Conservation (phyloP, 805 yeast genomes). For the Ogataea parapolymorpha region DNA sequence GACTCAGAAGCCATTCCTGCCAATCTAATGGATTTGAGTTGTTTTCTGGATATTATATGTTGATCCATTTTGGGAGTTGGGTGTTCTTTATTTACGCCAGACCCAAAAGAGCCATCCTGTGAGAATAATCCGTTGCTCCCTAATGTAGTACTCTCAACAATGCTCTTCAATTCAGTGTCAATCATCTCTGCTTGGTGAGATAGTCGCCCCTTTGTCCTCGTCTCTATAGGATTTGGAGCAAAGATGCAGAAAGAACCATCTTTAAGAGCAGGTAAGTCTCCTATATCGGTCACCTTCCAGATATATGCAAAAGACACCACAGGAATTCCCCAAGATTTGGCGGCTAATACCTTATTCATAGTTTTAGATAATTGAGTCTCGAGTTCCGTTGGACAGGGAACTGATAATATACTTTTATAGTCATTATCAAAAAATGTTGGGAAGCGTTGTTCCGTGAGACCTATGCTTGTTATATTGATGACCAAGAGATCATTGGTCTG, state of each 20-base stretch:
- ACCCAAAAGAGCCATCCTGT: too few species aligned
- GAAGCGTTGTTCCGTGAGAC: conserved; percentile 22
- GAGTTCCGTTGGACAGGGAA: background rate
- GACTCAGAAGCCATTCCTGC: background rate
- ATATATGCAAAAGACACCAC: conserved; percentile 53
- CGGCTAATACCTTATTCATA: conserved; percentile 53
- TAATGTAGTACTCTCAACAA: background rate
- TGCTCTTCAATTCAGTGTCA: background rate
- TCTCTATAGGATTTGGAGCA: background rate
- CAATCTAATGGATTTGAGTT: background rate
- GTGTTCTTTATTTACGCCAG: background rate
- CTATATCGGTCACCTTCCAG: conserved; percentile 46
- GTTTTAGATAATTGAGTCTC: background rate
- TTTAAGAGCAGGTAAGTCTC: conserved; percentile 29
- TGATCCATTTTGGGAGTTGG: background rate
- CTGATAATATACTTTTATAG: background rate
- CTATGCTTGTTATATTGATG: conserved; percentile 47
- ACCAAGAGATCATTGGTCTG: conserved; percentile 54
- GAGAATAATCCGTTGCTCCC: too few species aligned
- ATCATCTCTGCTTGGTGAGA: too few species aligned
- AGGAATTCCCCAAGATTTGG: conserved; percentile 55
- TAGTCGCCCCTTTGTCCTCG: too few species aligned
- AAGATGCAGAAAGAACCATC: background rate
- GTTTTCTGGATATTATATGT: background rate
- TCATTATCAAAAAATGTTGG: background rate